These are phyloP conservation scores for Colletotrichum sp. DNA, from an alignment of 2,329 filamentous ascomycete genomes.

Conservation along the genomic window DNA sequence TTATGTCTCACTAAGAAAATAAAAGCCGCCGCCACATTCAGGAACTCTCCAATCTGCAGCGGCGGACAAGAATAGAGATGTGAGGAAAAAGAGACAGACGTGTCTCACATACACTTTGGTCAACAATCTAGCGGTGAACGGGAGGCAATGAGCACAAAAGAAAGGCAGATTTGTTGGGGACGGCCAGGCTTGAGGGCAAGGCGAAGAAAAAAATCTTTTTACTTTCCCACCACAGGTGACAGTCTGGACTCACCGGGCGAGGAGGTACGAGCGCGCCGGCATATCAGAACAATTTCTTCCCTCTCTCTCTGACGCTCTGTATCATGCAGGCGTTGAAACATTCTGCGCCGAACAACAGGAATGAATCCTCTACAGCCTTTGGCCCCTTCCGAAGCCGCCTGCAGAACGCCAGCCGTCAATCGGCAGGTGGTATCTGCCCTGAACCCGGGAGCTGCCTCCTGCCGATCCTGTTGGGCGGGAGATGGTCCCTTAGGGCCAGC, in stretches of 20 bases:
- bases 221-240: neutral
- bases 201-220: neutral
- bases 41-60: neutral
- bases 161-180: slow-evolving; percentile 10
- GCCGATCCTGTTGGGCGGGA: slow-evolving; percentile 18
- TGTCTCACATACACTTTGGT: slow-evolving; percentile 1
- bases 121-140: slow-evolving; percentile 15
- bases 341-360: neutral
- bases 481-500: neutral
- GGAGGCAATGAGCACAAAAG: neutral
- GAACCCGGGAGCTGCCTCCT: slow-evolving; percentile 12
- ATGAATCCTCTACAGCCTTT: neutral
- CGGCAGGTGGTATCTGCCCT: neutral
- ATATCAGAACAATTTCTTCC: neutral
- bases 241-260: neutral
- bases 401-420: neutral
- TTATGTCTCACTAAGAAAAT: neutral
- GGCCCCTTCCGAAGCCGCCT: neutral
- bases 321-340: neutral
- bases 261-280: neutral
- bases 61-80: neutral
- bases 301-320: neutral
- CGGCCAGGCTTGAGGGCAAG: neutral
- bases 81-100: neutral
- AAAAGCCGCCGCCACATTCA: neutral